phyloP scores from a whole-genome alignment of 2,329 filamentous ascomycete species.

The Microdochium nivale region DNA sequence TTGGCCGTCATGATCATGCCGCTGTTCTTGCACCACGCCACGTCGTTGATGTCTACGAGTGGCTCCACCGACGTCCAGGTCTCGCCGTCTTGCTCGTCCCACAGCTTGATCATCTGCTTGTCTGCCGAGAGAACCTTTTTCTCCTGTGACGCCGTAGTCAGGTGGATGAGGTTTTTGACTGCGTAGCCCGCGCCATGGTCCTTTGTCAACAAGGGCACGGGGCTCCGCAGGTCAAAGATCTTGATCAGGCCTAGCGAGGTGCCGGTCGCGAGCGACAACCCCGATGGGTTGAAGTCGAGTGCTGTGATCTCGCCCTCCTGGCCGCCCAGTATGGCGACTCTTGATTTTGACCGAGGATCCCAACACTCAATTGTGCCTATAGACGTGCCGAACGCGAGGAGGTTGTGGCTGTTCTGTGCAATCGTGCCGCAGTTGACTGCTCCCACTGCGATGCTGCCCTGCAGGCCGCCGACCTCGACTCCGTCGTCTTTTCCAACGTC shows the following conservation, averaged over 20 bases:
- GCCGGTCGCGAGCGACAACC: conserved; percentile 77
- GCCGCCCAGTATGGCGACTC: conserved; percentile 67
- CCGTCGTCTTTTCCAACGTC: conserved; percentile 82
- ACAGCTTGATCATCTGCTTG: conserved; percentile 95
- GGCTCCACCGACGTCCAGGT: conserved; percentile 97
- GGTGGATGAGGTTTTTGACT: conserved; percentile 72
- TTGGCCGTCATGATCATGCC: conserved; percentile 97
- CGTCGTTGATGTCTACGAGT: conserved; percentile 86
- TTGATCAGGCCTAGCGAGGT: conserved; percentile 83
- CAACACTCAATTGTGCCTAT: conserved; percentile 96
- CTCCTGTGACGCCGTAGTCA: conserved; percentile 64
- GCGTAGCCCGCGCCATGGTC: conserved; percentile 94
- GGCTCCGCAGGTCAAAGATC: conserved; percentile 85
- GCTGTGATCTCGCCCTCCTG: conserved; percentile 73
- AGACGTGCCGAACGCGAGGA: conserved; percentile 89
- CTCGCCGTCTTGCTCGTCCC: conserved; percentile 73
- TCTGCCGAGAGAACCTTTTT: conserved; percentile 89
- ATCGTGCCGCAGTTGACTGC: conserved; percentile 82
- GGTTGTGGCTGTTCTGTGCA: conserved; percentile 80
- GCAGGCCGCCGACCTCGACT: conserved; percentile 57
- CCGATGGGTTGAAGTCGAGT: conserved; percentile 75
- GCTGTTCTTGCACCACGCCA: conserved; percentile 84
- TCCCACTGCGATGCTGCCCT: conserved; percentile 78
- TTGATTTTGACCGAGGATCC: conserved; percentile 77
- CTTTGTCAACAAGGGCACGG: conserved; percentile 77